Evolutionary conservation across 495 filamentous ascomycete species (phyloP).

Genomic region (Barbatosphaeria neglecta): DNA sequence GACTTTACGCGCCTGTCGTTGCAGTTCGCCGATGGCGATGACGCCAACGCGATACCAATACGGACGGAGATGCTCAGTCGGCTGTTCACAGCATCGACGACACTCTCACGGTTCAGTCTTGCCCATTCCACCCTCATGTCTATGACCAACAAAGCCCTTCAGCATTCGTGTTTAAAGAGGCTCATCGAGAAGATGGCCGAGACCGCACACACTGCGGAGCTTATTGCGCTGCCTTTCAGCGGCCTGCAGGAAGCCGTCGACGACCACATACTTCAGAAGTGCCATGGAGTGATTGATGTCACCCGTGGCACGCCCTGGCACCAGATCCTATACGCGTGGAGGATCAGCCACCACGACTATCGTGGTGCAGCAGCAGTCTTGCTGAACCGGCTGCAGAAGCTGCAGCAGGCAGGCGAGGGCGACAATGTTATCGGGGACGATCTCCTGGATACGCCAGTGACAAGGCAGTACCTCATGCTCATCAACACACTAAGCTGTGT

Average conservation of each 20-base stretch:
- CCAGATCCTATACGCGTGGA: slow-evolving; percentile 80
- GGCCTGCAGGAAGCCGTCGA: slow-evolving; percentile 69
- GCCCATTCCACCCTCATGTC: slow-evolving; percentile 69
- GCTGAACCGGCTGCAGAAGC: slow-evolving; percentile 46
- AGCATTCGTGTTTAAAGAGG: slow-evolving; percentile 47
- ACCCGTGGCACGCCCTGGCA: slow-evolving; percentile 53
- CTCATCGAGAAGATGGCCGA: slow-evolving; percentile 64
- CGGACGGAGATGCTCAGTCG: slow-evolving; percentile 64
- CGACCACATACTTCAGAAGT: slow-evolving; percentile 55
- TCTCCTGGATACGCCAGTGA: slow-evolving; percentile 44
- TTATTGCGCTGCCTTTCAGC: slow-evolving; percentile 66
- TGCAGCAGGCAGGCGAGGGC: slow-evolving; percentile 33
- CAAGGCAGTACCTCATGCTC: slow-evolving; percentile 62
- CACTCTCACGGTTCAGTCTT: slow-evolving; percentile 65
- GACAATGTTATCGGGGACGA: slow-evolving; percentile 36
- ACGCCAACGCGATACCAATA: slow-evolving; percentile 22
- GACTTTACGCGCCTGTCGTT: slow-evolving; percentile 76
- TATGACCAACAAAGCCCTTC: slow-evolving; percentile 56
- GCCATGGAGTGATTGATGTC: slow-evolving; percentile 45
- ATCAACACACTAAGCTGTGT: slow-evolving; percentile 85
- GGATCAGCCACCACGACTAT: slow-evolving; percentile 71
- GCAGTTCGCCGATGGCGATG: slow-evolving; percentile 38
- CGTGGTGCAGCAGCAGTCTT: slow-evolving; percentile 77
- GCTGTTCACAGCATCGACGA: slow-evolving; percentile 68
- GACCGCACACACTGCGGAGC: slow-evolving; percentile 50